Base-by-base conservation (phyloP, 2,329 filamentous ascomycete genomes). In the Aspergillus luchuensis region DNA sequence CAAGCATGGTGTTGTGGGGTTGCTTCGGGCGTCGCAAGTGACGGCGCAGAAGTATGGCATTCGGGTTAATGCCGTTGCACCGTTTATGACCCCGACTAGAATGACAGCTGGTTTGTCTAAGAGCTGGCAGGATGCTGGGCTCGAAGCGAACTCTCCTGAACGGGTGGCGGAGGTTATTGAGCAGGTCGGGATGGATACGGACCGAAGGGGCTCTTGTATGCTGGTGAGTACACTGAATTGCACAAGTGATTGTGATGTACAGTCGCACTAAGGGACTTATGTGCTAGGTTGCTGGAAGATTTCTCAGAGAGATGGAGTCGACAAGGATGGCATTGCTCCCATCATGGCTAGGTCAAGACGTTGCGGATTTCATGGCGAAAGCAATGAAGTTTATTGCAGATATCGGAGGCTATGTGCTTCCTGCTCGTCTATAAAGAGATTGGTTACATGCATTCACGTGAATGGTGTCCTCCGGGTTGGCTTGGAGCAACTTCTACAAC, bases 41-140 rank as follows among this genome's bases (percentile, higher is more conserved):
- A 67, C 66, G 11, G 76, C 80, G 1, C 62, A 67, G 2, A 64
- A 72, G 47, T 70, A 76, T 23, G 67, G 70, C 13, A 73, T 82
- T 4, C 69, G 79, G 11, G 72, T 78, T 17, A 82, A 82, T 63
- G 78, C 76, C 4, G 71, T 83, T n/a, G 81, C 79, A 8, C 80
- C 81, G 1, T 83, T 80, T 68, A 74, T 81, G 10, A 82, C 80
- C 0, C 77, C 79, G 3, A 82, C 80, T 13, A 73, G 77, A 47
- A 76, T 82, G 17, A 77, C 80, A 0, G 71, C 70, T 13, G 72
- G 76, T 2, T 78, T 80, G 57, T 69, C 72, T 1, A 65, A 73
- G 8, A 59, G 65, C 23, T 82, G 79, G 79, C 66, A 68, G 21
- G 69, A 72, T 19, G 68, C 71, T 19, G 76, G 76, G 0, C 67